Base-by-base conservation (phyloP, 176 grass and related monocot species). In the Pontederia crassipes region DNA sequence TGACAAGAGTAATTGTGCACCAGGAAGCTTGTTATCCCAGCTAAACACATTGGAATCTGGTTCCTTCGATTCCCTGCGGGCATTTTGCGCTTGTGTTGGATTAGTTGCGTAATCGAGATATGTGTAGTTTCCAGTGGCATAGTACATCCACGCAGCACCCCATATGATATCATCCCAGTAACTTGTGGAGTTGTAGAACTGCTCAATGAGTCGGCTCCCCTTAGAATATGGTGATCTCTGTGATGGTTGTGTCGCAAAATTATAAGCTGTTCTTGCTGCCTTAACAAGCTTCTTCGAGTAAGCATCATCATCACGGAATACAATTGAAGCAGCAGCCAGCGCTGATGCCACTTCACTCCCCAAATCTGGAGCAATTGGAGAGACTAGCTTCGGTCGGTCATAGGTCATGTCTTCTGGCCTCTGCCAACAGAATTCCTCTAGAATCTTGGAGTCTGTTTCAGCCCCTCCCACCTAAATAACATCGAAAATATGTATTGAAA, bases 81-180 rank as follows among this genome's bases (percentile, higher is more conserved):
- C 65, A 40, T 40, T 40, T 40, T 40, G 32, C 11, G 75, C 28
- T 59, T 66, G 75, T 40, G 78, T 81, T 51, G 83, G 68, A 10
- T 74, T 79, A 17, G 78, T 95, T 12, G 69, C 86, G 64, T 90
- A 89, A 45, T 57, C 59, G 4, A 95, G 75, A 70, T 95, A 95
- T 58, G 62, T 87, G 11, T 4, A 45, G 71, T 90, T 80, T 54
- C 90, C 90, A 35, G 86, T 87, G 58, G 90, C 86, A 69, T 87
- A 80, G 64, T 82, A 90, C 8, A 95, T 77, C 90, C 90, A 95
- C 61, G 52, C 61, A 9, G 86, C 83, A 18, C 80, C 83, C 90
- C 86, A 95, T 0, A 95, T 65, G 15, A 95, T 73, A 55, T 95
- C 90, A 65, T 95, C 86, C 57, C 77, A 68, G 74, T 95, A 95